These are phyloP conservation scores for Mariannaea elegans DNA, from an alignment of 2,329 filamentous ascomycete genomes.

Conservation along the genomic window DNA sequence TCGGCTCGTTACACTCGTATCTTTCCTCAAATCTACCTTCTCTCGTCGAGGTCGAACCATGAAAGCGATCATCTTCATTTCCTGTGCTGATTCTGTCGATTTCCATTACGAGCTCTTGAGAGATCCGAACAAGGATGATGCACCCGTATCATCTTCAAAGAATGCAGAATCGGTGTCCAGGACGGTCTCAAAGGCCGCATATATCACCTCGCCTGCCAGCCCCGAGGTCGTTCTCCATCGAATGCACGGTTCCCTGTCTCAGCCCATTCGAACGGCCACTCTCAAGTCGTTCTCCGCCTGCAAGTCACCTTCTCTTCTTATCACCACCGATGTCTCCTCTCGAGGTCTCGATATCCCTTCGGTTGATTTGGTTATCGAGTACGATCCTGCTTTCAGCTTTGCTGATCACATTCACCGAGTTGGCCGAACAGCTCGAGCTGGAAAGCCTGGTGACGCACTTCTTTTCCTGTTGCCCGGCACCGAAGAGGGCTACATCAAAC, in stretches of 20 bases:
- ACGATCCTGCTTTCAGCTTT: constrained; percentile 92
- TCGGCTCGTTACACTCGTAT: constrained; percentile 85
- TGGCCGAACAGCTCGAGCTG: constrained; percentile 92
- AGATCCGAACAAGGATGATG: constrained; percentile 44
- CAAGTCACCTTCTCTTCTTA: constrained; percentile 79
- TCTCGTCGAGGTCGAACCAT: constrained; percentile 89
- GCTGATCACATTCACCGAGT: constrained; percentile 95
- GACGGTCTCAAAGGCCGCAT: constrained; percentile 74
- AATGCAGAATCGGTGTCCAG: constrained; percentile 53
- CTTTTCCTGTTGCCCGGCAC: constrained; percentile 91
- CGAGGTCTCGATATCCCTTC: constrained; percentile 95
- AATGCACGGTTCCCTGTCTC: constrained; percentile 91
- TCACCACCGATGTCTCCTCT: constrained; percentile 95
- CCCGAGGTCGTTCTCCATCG: constrained; percentile 78
- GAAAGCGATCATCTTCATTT: constrained; percentile 97
- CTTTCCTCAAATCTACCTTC: constrained; percentile 87
- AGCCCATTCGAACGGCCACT: constrained; percentile 87
- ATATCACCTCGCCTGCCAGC: constrained; percentile 80
- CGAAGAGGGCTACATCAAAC: constrained; percentile 88
- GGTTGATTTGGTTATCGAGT: constrained; percentile 94
- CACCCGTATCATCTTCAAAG: constrained; percentile 41
- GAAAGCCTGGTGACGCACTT: constrained; percentile 83
- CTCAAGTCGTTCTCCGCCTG: constrained; percentile 81
- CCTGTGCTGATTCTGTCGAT: constrained; percentile 95
- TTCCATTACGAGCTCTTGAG: constrained; percentile 91